Conservation (phyloP, 2,329 filamentous ascomycete genomes). For the Neofusicoccum laricinum region DNA sequence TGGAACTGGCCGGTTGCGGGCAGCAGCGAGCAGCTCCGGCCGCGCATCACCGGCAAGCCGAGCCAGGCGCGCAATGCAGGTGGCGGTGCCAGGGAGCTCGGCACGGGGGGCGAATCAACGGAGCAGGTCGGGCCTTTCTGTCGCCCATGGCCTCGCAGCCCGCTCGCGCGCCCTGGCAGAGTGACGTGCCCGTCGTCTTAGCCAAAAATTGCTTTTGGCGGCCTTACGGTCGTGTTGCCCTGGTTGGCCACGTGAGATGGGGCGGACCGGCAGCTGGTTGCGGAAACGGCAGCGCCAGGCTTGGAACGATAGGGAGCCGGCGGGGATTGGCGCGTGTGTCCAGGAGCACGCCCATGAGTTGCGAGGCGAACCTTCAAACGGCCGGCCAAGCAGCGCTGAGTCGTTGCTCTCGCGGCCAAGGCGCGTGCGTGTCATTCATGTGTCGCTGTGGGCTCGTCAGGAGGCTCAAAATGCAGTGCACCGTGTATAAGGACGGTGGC, state of each 20-base stretch:
- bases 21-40: neutral
- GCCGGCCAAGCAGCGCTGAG: neutral
- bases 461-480: neutral
- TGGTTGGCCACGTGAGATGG: neutral
- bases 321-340: neutral
- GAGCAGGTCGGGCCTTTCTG: neutral
- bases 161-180: neutral
- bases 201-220: neutral
- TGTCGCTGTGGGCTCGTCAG: neutral
- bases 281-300: neutral
- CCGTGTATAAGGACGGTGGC: neutral
- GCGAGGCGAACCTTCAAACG: constrained; percentile 4
- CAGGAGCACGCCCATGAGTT: neutral
- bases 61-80: neutral
- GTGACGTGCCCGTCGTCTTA: neutral
- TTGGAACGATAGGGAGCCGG: neutral
- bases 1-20: neutral
- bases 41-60: neutral
- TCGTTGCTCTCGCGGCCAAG: neutral
- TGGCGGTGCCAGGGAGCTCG: neutral
- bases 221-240: neutral
- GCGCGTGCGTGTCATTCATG: neutral
- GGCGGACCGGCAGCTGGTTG: neutral
- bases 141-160: neutral
- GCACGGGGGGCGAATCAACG: neutral